Percentiles rank a stretch among this genome's conserved stretches.
phyloP scores from a whole-genome alignment of 768 basidiomycete genomes.

The Amanita inopinata region DNA sequence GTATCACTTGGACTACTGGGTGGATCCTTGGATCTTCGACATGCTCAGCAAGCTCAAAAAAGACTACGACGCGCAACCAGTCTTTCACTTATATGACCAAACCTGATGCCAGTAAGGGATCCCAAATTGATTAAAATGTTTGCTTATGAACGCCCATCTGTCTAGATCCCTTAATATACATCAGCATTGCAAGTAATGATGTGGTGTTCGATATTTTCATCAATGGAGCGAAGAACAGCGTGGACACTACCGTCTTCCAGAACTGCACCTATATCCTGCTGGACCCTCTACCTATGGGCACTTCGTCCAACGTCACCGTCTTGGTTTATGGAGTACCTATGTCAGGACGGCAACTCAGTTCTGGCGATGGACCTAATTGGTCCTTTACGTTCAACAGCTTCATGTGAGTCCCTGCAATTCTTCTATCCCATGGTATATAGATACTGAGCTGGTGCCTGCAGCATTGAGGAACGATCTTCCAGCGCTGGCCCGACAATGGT shows the following conservation, averaged over 20 bases:
- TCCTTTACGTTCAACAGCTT: constrained; percentile 4
- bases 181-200: background rate
- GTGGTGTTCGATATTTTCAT: constrained; percentile 1
- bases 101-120: background rate
- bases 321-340: background rate
- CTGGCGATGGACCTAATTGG: background rate
- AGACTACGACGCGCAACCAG: background rate
- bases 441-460: too few relatives aligned
- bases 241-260: background rate
- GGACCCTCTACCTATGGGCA: background rate
- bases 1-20: constrained; percentile 1
- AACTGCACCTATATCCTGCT: constrained; percentile 5
- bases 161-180: background rate
- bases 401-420: background rate
- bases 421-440: too few relatives aligned
- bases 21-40: background rate
- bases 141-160: background rate
- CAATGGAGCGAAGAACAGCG: background rate
- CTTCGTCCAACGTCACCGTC: background rate
- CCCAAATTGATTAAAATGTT: background rate
- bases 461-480: too few relatives aligned
- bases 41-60: background rate
- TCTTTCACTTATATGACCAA: constrained; percentile 1
- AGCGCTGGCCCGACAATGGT: too few relatives aligned
- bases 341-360: background rate